Evolutionary conservation across 2,329 filamentous ascomycete genomes (phyloP).

Genomic region (Ceratocystis colombiana): DNA sequence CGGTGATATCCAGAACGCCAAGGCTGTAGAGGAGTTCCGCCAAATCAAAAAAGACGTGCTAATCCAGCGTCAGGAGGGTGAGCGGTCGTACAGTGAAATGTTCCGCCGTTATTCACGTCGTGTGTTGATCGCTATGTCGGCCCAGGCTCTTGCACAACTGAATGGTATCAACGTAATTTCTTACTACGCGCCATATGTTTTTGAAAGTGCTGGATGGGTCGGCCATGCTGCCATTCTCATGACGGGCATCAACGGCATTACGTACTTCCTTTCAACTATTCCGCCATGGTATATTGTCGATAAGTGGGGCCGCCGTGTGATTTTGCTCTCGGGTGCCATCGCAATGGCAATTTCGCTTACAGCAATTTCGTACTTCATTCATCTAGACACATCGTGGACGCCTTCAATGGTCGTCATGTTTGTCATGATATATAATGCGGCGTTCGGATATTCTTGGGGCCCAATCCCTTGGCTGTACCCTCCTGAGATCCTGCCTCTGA

Average conservation of each 20-base stretch:
- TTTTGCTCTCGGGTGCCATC: slow-evolving; percentile 78
- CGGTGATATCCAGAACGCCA: slow-evolving; percentile 86
- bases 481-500: slow-evolving; percentile 93
- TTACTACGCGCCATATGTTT: slow-evolving; percentile 93
- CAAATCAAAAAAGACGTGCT: slow-evolving; percentile 99
- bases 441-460: slow-evolving; percentile 91
- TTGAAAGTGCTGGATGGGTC: slow-evolving; percentile 92
- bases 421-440: slow-evolving; percentile 97
- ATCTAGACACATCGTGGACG: slow-evolving; percentile 67
- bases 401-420: slow-evolving; percentile 81
- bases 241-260: slow-evolving; percentile 89
- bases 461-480: slow-evolving; percentile 97
- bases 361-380: slow-evolving; percentile 89
- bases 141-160: slow-evolving; percentile 86
- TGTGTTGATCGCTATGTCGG: slow-evolving; percentile 97
- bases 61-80: slow-evolving; percentile 85
- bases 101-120: slow-evolving; percentile 84
- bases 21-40: slow-evolving; percentile 89
- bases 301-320: slow-evolving; percentile 76
- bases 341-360: slow-evolving; percentile 84
- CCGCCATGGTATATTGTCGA: slow-evolving; percentile 97
- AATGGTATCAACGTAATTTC: slow-evolving; percentile 99
- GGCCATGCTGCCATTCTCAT: slow-evolving; percentile 87
- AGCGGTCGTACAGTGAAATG: slow-evolving; percentile 86
- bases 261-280: slow-evolving; percentile 83